Evolutionary conservation across 352 stramenopile genomes (phyloP), one percentile per base, ranked within the genome.

Genomic region (Globisporangium echinulatum): DNA sequence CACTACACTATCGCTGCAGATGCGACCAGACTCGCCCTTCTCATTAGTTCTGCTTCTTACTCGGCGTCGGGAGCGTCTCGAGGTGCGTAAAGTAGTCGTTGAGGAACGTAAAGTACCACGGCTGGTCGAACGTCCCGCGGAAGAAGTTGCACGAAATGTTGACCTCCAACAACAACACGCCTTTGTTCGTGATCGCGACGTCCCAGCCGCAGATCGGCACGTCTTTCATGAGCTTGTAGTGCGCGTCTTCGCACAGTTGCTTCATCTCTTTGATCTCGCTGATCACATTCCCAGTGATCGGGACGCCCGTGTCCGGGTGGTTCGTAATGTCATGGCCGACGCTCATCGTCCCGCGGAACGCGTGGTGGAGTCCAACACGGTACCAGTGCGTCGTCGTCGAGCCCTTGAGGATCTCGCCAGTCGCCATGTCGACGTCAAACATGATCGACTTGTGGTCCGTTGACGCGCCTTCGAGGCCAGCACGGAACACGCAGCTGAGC

Each of bases 391-490:
- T 95, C 72, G 97, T 99, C 39, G 94, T 98, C 19, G 95, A 98
- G 49, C 97, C 97, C 70, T 93, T 92, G 19, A 88, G 56, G 64
- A 99, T 97, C 55, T 87, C 82, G 44, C 96, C 96, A 9, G 89
- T 97, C 42, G 92, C 82, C 67, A 96, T 87, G 74, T 99, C 94
- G 7, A 99, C 92, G 72, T 99, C 95, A 63, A 99, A 99, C 68
- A 99, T 90, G 66, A 99, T 97, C 43, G 93, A 97, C 78, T 96
- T 92, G 82, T 99, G 97, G 82, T 99, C 96, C 17, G 97, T 99
- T 10, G 77, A 67, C 5, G 96, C 94, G 51, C 81, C 69, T 52
- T 65, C 69, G 2, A 89, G 66, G 17, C 82, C 82, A 4, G 82
- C 82, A 37, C 82, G 82, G 70, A 91, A 90, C 40, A 94, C 82